A percentile compares a stretch with the other conserved stretches of the same genome.
phyloP scores from a whole-genome alignment of 2,329 filamentous ascomycete species.

The Clarireedia hainanense region DNA sequence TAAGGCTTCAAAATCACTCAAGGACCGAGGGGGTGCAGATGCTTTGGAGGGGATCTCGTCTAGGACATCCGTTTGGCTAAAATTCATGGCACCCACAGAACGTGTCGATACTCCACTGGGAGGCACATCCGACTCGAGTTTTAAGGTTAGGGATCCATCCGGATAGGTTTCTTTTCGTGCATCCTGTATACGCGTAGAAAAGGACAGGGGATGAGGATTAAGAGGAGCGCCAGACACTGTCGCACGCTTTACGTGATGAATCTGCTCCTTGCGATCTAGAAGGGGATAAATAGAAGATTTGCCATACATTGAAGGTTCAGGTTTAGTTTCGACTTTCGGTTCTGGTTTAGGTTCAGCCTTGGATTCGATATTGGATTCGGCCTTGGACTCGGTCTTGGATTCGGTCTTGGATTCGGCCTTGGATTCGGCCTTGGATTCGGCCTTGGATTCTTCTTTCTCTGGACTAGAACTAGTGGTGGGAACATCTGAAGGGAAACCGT shows the following conservation, averaged over 20 bases:
- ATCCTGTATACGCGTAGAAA: conserved; percentile 5
- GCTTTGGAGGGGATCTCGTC: conserved; percentile 6
- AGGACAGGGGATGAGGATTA: not conserved
- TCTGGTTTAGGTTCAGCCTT: not conserved
- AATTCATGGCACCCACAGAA: conserved; percentile 19
- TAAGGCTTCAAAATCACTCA: conserved; percentile 21
- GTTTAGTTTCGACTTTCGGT: conserved; percentile 7
- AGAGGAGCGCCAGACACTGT: conserved; percentile 3
- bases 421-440: not conserved
- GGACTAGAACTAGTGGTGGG: conserved; percentile 14
- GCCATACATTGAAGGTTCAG: conserved; percentile 26
- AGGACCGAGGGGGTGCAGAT: conserved; percentile 3
- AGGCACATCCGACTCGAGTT: conserved; percentile 13
- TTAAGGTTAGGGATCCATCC: conserved; percentile 6
- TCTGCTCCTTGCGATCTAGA: conserved; percentile 1
- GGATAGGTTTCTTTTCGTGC: conserved; percentile 12
- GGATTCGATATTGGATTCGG: not conserved
- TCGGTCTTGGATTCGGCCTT: too few relatives aligned
- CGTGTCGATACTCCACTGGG: conserved; percentile 24
- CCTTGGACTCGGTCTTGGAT: too few relatives aligned
- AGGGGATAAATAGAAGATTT: conserved; percentile 7
- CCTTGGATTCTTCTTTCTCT: not conserved
- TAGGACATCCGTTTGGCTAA: conserved; percentile 14
- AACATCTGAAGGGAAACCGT: conserved; percentile 20
- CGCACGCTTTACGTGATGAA: conserved; percentile 1